A percentile compares a stretch with the other conserved stretches of the same genome.
phyloP scores from a whole-genome alignment of 2,329 filamentous ascomycete genomes.

The Penicillium italicum region DNA sequence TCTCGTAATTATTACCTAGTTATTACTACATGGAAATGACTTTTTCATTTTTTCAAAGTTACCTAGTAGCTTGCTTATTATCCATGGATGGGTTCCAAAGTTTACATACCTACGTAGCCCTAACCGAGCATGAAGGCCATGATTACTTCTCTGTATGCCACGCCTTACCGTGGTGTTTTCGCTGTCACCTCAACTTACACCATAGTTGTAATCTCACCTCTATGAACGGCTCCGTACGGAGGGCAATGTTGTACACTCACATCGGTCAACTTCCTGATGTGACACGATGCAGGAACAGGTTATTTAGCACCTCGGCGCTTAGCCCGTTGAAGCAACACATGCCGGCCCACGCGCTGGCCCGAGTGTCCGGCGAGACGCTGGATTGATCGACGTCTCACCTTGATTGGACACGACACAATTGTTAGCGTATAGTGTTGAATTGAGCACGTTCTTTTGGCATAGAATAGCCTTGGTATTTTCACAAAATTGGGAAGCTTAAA shows the following conservation, averaged over 20 bases:
- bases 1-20: too few species aligned
- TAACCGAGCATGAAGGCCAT: too few species aligned
- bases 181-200: too few species aligned
- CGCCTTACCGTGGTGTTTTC: too few species aligned
- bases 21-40: too few species aligned
- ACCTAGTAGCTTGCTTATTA: too few species aligned
- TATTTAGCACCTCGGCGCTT: constrained; percentile 6
- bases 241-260: not conserved
- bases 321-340: constrained; percentile 13
- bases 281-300: constrained; percentile 6
- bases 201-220: not conserved
- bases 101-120: too few species aligned
- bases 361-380: constrained; percentile 12
- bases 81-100: too few species aligned
- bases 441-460: constrained; percentile 7
- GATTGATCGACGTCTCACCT: constrained; percentile 1
- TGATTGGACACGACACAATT: constrained; percentile 9
- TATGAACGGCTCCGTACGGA: not conserved
- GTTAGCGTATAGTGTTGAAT: constrained; percentile 3
- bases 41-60: too few species aligned
- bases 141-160: too few species aligned
- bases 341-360: constrained; percentile 16
- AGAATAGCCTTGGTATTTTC: not conserved
- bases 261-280: constrained; percentile 9
- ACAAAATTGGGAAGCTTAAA: constrained; percentile 3